A percentile compares a stretch with the other conserved stretches of the same genome.
These are phyloP conservation scores for Catenaria anguillulae DNA, from an alignment of 371 early-diverging fungal genomes.

Conservation along the genomic window DNA sequence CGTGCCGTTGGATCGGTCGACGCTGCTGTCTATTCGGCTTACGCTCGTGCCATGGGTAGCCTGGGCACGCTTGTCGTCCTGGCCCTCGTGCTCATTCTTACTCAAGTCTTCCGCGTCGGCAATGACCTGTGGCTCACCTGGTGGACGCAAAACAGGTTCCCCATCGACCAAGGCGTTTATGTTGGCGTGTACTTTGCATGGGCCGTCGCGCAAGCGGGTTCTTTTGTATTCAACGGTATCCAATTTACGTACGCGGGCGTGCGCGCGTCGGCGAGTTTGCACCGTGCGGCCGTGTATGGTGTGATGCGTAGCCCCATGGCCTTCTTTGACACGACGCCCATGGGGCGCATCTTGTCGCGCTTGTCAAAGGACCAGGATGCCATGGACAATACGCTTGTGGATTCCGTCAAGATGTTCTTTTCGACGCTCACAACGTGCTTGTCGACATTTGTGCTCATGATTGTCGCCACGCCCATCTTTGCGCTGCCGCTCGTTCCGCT, in stretches of 20 bases:
- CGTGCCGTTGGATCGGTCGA: no score
- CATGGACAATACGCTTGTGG: no score
- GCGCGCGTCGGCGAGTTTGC: not conserved
- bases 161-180: constrained; percentile 15
- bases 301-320: constrained; percentile 34
- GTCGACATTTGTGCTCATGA: not conserved
- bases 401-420: constrained; percentile 47
- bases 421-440: not conserved
- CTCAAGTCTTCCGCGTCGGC: no score
- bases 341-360: constrained; percentile 73
- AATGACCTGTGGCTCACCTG: no score
- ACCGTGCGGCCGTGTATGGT: not conserved
- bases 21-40: no score
- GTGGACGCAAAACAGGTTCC: no score
- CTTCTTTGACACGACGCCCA: constrained; percentile 76
- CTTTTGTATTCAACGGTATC: not conserved
- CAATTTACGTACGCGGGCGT: not conserved
- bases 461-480: not conserved
- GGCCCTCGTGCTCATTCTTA: no score
- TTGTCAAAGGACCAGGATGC: constrained; percentile 74
- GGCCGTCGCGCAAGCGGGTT: constrained; percentile 13
- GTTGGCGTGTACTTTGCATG: constrained; percentile 17
- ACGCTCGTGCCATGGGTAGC: no score
- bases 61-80: no score
- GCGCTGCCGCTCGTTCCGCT: not conserved